Evolutionary conservation across 169 alveolate species (phyloP).

Genomic region (Eimeria maxima): DNA sequence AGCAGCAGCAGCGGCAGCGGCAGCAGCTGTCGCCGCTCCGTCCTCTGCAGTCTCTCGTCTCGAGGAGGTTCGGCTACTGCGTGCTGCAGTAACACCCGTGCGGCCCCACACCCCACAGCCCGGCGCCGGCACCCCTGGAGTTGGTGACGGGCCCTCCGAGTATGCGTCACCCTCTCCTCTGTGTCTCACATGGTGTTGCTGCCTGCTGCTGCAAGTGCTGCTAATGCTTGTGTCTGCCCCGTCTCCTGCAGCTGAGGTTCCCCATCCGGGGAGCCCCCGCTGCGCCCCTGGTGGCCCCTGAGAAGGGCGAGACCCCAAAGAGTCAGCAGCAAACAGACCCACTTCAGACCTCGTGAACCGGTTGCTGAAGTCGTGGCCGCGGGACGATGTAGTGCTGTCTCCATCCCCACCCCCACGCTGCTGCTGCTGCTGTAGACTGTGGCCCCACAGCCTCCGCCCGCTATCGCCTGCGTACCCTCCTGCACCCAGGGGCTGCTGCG

Average conservation of each 20-base stretch:
- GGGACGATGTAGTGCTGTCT: slow-evolving; percentile 21
- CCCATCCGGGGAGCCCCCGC: slow-evolving; percentile 14
- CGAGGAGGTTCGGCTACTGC: slow-evolving; percentile 39
- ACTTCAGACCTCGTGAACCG: background rate
- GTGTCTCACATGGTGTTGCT: background rate
- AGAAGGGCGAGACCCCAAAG: background rate
- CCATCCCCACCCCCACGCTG: slow-evolving; percentile 16
- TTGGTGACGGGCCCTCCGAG: background rate
- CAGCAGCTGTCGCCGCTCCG: slow-evolving; percentile 31
- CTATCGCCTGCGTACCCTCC: slow-evolving; percentile 19
- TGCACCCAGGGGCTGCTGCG: background rate
- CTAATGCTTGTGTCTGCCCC: background rate
- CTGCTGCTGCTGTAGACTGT: background rate
- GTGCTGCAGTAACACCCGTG: slow-evolving; percentile 35
- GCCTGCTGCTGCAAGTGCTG: slow-evolving; percentile 18
- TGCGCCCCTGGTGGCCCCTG: slow-evolving; percentile 11
- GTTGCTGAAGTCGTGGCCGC: background rate
- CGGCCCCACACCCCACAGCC: slow-evolving; percentile 70
- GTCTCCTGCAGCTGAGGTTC: background rate
- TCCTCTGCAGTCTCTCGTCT: slow-evolving; percentile 33
- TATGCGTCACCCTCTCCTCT: slow-evolving; percentile 25
- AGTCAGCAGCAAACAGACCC: background rate
- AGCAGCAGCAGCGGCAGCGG: slow-evolving; percentile 17
- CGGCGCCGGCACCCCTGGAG: slow-evolving; percentile 5
- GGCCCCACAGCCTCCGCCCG: slow-evolving; percentile 48